These are phyloP conservation scores for Spergularia bocconei DNA, from an alignment of 148 eudicot genomes.

Conservation along the genomic window DNA sequence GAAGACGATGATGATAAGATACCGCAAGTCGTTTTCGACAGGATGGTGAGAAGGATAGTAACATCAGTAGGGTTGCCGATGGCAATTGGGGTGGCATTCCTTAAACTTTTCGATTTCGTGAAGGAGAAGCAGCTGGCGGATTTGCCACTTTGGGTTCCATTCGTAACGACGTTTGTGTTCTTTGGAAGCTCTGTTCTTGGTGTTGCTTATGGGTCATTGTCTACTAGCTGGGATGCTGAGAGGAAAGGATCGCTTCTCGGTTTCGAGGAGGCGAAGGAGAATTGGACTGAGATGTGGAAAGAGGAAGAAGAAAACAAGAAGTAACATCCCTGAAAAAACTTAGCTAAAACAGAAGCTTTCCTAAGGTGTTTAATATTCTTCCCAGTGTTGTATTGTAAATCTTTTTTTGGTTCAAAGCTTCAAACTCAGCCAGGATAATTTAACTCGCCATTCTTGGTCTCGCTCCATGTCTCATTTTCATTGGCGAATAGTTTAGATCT, in stretches of 20 bases:
- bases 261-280: constrained; percentile 59
- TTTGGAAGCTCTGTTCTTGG: constrained; percentile 84
- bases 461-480: no score
- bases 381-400: no score
- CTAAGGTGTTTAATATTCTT: neutral
- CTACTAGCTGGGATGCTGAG: constrained; percentile 73
- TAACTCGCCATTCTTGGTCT: no score
- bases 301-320: constrained; percentile 43
- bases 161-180: constrained; percentile 56
- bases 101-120: constrained; percentile 39
- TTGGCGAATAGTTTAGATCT: no score
- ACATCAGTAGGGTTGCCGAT: constrained; percentile 59
- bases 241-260: constrained; percentile 65
- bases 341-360: neutral
- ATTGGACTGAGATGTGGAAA: constrained; percentile 90
- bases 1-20: constrained; percentile 52
- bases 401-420: no score
- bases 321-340: neutral
- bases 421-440: no score
- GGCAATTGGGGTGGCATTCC: constrained; percentile 39
- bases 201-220: constrained; percentile 67
- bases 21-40: constrained; percentile 59
- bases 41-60: constrained; percentile 65
- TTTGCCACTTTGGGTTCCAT: constrained; percentile 67
- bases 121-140: constrained; percentile 55